Base-by-base conservation (phyloP, 2,329 filamentous ascomycete genomes). In the Curvularia sp. region DNA sequence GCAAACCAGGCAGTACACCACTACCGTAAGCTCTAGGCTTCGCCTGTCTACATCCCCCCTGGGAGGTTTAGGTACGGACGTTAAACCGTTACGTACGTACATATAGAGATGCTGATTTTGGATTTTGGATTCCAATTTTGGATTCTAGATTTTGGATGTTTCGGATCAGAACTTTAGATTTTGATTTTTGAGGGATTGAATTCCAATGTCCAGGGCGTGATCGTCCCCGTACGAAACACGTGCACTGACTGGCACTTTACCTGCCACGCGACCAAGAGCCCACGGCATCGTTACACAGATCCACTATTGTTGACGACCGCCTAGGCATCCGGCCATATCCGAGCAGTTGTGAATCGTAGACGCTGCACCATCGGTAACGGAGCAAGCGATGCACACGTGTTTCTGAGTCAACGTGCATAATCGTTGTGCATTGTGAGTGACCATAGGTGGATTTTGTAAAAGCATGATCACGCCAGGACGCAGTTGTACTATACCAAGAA, bases 391-490 rank as follows among this genome's bases (percentile, higher is more conserved):
- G 28, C 43, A 21, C 27, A 2, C 32, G 18, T 10, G 28, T 34
- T 30, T 30, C 27, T 5, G 9, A 21, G 27, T 49, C 15, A 21
- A 32, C 28, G 3, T 30, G 13, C 43, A 32, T 9, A 27, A n/a
- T 28, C 5, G 9, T 18, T 5, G 42, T n/a, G 13, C 42, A 46
- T 19, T 1, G 6, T 27, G 27, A 36, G 32, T 21, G 19, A 25
- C 21, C 23, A 49, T 38, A 49, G 23, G 47, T 49, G 47, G 32
- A 49, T n/a, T 49, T 38, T 18, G 47, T 27, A 8, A 27, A 25
- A 28, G 15, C 23, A 13, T 1, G 13, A n/a, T 27, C 21, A 25
- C 5, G 32, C 32, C 47, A 18, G n/a, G n/a, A 4, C 23, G 34
- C 23, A 5, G 21, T 39, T 15, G 3, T 39, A 28, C 9, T 23